Percentiles rank a stretch among this genome's conserved stretches.
Conservation (phyloP, 73 alveolate genomes). For the Paramecium biaurelia region DNA sequence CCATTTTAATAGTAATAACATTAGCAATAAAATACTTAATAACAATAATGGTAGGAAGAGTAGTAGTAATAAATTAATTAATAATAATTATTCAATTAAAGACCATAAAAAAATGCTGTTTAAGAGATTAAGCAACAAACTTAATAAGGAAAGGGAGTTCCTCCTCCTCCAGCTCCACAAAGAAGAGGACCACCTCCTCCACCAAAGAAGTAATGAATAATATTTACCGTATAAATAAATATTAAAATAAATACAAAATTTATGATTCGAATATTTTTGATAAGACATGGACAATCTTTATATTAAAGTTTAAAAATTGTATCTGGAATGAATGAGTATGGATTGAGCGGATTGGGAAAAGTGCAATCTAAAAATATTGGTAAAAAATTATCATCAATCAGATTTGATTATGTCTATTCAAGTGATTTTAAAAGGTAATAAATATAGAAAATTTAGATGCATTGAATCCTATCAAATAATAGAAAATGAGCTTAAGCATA, state of each 20-base stretch:
- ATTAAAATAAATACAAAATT: neutral
- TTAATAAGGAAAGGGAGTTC: neutral
- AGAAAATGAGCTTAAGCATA: neutral
- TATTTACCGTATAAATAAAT: neutral
- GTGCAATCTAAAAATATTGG: neutral
- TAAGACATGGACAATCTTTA: constrained; percentile 35
- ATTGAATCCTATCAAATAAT: neutral
- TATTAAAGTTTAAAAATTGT: constrained; percentile 18
- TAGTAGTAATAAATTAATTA: neutral
- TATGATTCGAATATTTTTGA: constrained; percentile 4
- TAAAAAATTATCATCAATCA: neutral
- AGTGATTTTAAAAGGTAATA: constrained; percentile 16
- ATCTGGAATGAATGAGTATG: constrained; percentile 43
- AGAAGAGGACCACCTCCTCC: constrained; percentile 47
- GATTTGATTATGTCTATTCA: constrained; percentile 25
- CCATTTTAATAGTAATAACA: neutral
- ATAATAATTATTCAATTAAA: neutral
- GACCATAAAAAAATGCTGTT: neutral
- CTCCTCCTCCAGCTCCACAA: constrained; percentile 10
- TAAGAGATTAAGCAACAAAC: neutral
- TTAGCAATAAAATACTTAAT: neutral
- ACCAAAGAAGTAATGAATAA: neutral
- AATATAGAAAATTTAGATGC: neutral
- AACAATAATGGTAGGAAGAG: neutral
- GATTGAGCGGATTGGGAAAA: neutral